Evolutionary conservation across 805 yeast genomes (phyloP).

Genomic region (Ogataea philodendri): DNA sequence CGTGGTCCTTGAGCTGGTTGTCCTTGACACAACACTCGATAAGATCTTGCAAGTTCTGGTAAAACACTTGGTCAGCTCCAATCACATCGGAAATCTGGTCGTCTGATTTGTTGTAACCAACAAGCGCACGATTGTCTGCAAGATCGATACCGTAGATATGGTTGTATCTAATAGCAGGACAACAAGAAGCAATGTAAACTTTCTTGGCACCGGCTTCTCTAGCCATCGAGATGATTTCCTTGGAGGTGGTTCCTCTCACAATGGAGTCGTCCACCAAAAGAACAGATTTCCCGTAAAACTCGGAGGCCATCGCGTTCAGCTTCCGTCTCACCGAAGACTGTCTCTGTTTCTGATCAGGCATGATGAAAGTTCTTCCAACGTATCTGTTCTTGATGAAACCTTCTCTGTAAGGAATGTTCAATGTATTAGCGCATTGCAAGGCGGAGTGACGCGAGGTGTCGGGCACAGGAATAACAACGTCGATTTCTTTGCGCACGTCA

Average conservation of each 20-base stretch:
- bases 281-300: constrained; percentile 81
- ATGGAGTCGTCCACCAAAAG: constrained; percentile 94
- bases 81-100: constrained; percentile 72
- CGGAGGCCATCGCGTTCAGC: constrained; percentile 93
- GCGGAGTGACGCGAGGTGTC: constrained; percentile 98
- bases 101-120: constrained; percentile 77
- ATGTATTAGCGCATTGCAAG: constrained; percentile 79
- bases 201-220: constrained; percentile 94
- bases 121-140: constrained; percentile 91
- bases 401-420: constrained; percentile 86
- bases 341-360: constrained; percentile 97
- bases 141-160: constrained; percentile 97
- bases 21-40: constrained; percentile 65
- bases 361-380: constrained; percentile 96
- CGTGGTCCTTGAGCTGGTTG: constrained; percentile 30
- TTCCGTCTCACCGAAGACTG: constrained; percentile 91
- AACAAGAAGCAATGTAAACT: constrained; percentile 96
- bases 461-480: constrained; percentile 96
- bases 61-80: constrained; percentile 90
- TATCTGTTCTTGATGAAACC: constrained; percentile 96
- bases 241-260: constrained; percentile 96
- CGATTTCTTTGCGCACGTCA: constrained; percentile 58
- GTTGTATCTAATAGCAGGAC: constrained; percentile 95
- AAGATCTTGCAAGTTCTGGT: constrained; percentile 82
- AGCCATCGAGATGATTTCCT: constrained; percentile 97